phyloP scores from a whole-genome alignment of 2,329 filamentous ascomycete genomes.

The Xylaria sp. region DNA sequence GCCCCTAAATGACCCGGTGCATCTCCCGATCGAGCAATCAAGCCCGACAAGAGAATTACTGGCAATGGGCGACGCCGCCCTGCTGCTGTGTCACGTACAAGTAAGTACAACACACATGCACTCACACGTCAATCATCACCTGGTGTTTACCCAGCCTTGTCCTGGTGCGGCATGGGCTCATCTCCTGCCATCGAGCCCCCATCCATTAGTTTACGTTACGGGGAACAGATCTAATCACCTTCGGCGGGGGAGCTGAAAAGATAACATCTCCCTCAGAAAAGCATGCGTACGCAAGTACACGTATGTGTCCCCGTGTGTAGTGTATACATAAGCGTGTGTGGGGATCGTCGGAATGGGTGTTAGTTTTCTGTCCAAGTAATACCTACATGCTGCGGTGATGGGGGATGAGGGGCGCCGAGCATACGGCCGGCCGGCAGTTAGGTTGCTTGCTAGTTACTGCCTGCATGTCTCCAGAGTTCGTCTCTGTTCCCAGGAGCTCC shows the following conservation, averaged over 20 bases:
- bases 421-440: slow-evolving; percentile 35
- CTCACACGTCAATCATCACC: slow-evolving; percentile 24
- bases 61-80: slow-evolving; percentile 19
- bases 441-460: slow-evolving; percentile 22
- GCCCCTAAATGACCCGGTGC: slow-evolving; percentile 27
- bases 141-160: slow-evolving; percentile 12
- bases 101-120: background rate
- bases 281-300: background rate
- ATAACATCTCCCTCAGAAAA: slow-evolving; percentile 4
- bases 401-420: slow-evolving; percentile 27
- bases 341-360: slow-evolving; percentile 4
- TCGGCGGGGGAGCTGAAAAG: slow-evolving; percentile 23
- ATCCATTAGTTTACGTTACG: background rate
- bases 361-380: slow-evolving; percentile 6
- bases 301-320: slow-evolving; percentile 6
- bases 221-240: background rate
- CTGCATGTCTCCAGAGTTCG: slow-evolving; percentile 22
- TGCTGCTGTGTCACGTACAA: slow-evolving; percentile 26
- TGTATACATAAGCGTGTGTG: slow-evolving; percentile 4
- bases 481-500: slow-evolving; percentile 8
- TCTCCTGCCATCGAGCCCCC: slow-evolving; percentile 1
- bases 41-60: slow-evolving; percentile 30
- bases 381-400: slow-evolving; percentile 26
- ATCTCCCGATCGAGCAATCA: slow-evolving; percentile 35
- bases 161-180: slow-evolving; percentile 2